Evolutionary conservation across 1,284 basidiomycete genomes (phyloP), one percentile per base, ranked within the genome.

Genomic region (Xerocomus nothofagi): DNA sequence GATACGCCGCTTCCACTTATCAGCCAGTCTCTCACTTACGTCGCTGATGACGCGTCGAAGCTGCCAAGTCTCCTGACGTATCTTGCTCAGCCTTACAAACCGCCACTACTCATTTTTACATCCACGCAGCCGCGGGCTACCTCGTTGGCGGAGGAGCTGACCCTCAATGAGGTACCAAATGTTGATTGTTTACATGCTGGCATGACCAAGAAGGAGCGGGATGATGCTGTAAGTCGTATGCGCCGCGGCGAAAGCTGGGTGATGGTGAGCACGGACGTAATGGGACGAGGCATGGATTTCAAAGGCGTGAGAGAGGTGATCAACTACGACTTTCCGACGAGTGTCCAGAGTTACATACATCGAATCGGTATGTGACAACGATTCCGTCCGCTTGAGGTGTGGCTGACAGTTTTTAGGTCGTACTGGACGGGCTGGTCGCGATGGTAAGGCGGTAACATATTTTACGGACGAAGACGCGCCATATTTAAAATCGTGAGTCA

Each of bases 211-310:
- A 86, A 88, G 59, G 91, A 96, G 68, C 81, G 96, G 39, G 92
- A 96, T 58, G 86, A 92, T 59, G 84, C 89, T 10, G 81, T 98
- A 11, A 77, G 79, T 39, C 82, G 87, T 18, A 98, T 99, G 83
- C 84, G 91, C 39, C 77, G 78, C 57, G 96, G 93, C 0, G 81
- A 88, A 60, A 88, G 91, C 54, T 98, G 94, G 94, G 81, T 94
- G 23, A 82, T 98, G 78, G 81, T 97, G 42, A 91, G 87, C 57
- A 98, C 94, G 14, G 95, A 98, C 65, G 90, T 97, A 32, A 89
- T 97, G 86, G 93, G 93, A 11, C 80, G 97, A 57, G 97, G 96
- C 4, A 95, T 99, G 84, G 96, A 99, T 67, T 98, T 99, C 75
- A 91, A 91, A 67, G 94, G 94, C 12, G 87, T 99, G 37, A 79